Evolutionary conservation across 805 yeast species (phyloP), one percentile per base, ranked within the genome.

Genomic region (Myxozyma geophila): DNA sequence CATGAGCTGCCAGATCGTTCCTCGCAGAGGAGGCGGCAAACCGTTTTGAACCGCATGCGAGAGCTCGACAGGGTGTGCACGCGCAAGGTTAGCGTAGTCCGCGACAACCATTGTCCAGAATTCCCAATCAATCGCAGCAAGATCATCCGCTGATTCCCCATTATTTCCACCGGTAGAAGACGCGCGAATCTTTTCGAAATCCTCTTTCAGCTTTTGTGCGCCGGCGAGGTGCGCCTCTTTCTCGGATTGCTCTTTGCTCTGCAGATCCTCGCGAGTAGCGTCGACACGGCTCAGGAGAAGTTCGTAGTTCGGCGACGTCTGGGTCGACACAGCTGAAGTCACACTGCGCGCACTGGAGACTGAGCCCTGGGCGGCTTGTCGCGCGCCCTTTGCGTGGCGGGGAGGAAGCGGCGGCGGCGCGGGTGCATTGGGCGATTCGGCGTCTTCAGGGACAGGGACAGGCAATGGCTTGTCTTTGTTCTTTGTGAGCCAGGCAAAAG

Each of bases 1-100:
- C 60, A 92, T 87, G 55, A 91, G 79, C 77, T 92, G 98, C 99
- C 99, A 93, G 21, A 93, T 83, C 68, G 92, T 86, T 1, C 97
- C 96, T 67, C 98, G 80, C 56, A 93, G 81, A 67, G 89, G 95
- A 51, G 82, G 78, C 13, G 99, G 98, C 47, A 93, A 87, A 54
- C 98, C 98, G 9, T 78, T 77, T 21, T 87, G 81, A 19, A 95
- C 83, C 50, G 88, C 85, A 44, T 76, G 73, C 52, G 86, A 82
- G 62, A 93, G 80, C 67, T 80, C 80, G 13, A 81, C 81, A 0
- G 92, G 87, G 33, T 85, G 85, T 21, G 81, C 78, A 58, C 82
- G 79, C 1, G 92, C 92, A 8, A 88, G 86, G 0, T 75, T 73
- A n/a, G 86, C 80, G 72, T 91, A 90, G 74, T 92, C 88, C 67